Base-by-base conservation (phyloP, 2,329 filamentous ascomycete species). In the Hypoxylon sp. region DNA sequence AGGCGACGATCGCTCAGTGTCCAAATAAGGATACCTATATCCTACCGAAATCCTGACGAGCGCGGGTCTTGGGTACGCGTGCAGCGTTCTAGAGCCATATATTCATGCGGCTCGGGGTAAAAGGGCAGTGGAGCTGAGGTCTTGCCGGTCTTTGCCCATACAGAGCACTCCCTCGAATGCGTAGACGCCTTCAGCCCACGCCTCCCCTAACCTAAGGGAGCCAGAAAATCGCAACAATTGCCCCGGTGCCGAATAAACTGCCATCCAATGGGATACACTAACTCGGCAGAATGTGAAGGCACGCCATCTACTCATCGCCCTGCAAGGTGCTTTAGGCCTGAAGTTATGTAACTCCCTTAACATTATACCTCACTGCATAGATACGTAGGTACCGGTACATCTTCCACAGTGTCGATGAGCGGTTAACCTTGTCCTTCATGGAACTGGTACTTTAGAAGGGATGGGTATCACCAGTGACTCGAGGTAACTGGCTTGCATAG, bases 1-100 rank as follows among this genome's bases (percentile, higher is more conserved):
- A 14, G 38, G 51, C 32, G 54, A 57, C 40, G 57, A 64, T 64
- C 46, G 57, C 46, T 60, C 61, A 67, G 60, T 67, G 57, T 49
- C 57, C 24, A 30, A 33, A 50, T 26, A 16, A 59, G 36, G 38
- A 26, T 8, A 26, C 48, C 42, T 58, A 53, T 36, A 22, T 36
- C 36, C 36, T 40, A 40, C 20, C 36, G 7, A 8, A 18, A 9
- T 11, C 16, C 32, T 12, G 33, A 33, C 18, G 33, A 50, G 24
- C 38, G 38, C 36, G 38, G 59, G 42, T 16, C 33, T 44, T 44
- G 38, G 59, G 44, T 22, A 28, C 36, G 40, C 49, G n/a, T 54
- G 42, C 24, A 57, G 48, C 46, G 33, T 44, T 51, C 53, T 49
- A 59, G 60, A 56, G 22, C 49, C 22, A 20, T 22, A 33, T 48